Conservation (phyloP, 2,329 filamentous ascomycete species). For the Colletotrichum filicis region DNA sequence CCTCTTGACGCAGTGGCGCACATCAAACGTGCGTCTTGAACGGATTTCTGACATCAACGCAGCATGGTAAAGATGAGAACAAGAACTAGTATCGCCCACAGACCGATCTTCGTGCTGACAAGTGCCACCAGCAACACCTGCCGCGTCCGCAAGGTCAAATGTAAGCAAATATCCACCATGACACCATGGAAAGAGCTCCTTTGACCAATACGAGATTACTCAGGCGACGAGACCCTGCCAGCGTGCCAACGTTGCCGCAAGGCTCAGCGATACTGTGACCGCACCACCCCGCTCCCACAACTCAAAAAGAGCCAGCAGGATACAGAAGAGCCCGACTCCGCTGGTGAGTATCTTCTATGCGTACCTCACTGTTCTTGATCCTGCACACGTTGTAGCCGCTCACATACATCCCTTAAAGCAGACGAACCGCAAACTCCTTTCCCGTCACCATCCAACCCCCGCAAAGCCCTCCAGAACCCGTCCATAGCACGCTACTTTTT, state of each 20-base stretch:
- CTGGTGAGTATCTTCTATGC: background rate
- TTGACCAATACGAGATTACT: background rate
- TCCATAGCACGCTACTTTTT: constrained; percentile 49
- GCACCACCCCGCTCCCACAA: constrained; percentile 38
- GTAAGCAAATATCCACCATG: constrained; percentile 30
- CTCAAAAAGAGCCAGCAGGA: background rate
- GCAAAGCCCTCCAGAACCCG: constrained; percentile 43
- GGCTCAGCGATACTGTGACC: constrained; percentile 47
- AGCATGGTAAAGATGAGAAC: background rate
- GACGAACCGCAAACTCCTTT: background rate
- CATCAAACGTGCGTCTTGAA: background rate
- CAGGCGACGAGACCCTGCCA: constrained; percentile 46
- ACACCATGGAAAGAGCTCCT: background rate
- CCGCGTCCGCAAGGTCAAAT: constrained; percentile 50
- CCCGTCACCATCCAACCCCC: constrained; percentile 38
- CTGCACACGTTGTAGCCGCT: background rate
- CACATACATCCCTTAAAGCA: background rate
- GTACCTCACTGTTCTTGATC: background rate
- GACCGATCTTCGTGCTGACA: background rate
- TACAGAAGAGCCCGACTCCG: too few species aligned
- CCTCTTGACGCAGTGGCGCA: background rate
- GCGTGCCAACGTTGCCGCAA: constrained; percentile 46
- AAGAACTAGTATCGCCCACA: background rate
- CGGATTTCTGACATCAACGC: background rate
- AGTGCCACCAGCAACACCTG: constrained; percentile 46